These are phyloP conservation scores for Metschnikowia picachoensis DNA, from an alignment of 805 yeast genomes.

Conservation along the genomic window DNA sequence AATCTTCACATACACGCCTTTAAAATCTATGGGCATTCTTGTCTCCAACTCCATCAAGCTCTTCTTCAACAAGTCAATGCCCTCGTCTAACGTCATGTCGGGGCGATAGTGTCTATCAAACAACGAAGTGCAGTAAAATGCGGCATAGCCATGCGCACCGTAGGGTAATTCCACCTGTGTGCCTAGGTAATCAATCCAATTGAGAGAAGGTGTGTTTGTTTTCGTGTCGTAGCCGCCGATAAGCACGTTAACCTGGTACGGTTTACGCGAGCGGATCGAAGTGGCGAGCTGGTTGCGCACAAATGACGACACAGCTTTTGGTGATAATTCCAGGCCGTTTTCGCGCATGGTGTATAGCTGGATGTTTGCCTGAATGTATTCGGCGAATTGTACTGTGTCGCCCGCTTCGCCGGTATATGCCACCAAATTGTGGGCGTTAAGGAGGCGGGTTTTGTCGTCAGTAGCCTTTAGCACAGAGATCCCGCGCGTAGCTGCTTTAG, in stretches of 20 bases:
- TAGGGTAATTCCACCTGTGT: slow-evolving; percentile 88
- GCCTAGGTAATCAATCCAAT: slow-evolving; percentile 93
- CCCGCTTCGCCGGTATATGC: slow-evolving; percentile 97
- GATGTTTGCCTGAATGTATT: slow-evolving; percentile 87
- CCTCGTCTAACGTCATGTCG: slow-evolving; percentile 73
- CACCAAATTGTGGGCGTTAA: slow-evolving; percentile 74
- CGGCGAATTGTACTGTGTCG: slow-evolving; percentile 94
- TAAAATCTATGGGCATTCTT: slow-evolving; percentile 92
- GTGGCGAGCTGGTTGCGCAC: slow-evolving; percentile 85
- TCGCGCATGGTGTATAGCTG: slow-evolving; percentile 86
- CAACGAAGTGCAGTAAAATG: slow-evolving; percentile 85
- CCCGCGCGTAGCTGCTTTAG: slow-evolving; percentile 90
- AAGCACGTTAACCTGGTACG: slow-evolving; percentile 90
- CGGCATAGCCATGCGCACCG: slow-evolving; percentile 99
- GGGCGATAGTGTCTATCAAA: slow-evolving; percentile 85
- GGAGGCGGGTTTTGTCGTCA: slow-evolving; percentile 75
- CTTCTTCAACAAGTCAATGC: slow-evolving; percentile 63
- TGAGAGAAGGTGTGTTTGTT: slow-evolving; percentile 58
- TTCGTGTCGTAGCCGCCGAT: slow-evolving; percentile 77
- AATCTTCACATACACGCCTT: slow-evolving; percentile 71
- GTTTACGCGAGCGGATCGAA: slow-evolving; percentile 82
- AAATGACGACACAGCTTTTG: slow-evolving; percentile 83
- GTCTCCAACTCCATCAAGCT: slow-evolving; percentile 76
- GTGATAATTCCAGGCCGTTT: slow-evolving; percentile 67
- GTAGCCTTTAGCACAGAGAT: slow-evolving; percentile 72